A percentile compares a stretch with the other conserved stretches of the same genome.
These are phyloP conservation scores for Ophiocordyceps camponoti-leonardi DNA, from an alignment of 2,329 filamentous ascomycete genomes.

Conservation along the genomic window DNA sequence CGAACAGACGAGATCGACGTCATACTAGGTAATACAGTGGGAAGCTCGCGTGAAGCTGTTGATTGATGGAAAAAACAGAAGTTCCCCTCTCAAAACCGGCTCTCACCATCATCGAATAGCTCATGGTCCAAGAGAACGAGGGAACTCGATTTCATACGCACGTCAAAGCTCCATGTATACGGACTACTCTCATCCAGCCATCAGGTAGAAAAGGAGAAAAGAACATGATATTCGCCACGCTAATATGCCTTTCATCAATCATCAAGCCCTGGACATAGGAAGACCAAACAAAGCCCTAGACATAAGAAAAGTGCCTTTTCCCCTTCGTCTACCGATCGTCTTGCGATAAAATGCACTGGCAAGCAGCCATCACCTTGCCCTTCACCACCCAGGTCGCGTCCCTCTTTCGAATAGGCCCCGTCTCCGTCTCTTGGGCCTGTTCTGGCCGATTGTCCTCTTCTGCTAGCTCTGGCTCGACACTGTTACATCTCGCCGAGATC, in stretches of 20 bases:
- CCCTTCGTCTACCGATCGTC: neutral
- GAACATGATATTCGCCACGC: neutral
- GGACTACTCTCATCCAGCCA: too few relatives aligned
- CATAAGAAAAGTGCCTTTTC: neutral
- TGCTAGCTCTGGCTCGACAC: neutral
- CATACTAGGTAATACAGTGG: too few relatives aligned
- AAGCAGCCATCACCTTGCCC: neutral
- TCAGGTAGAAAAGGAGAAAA: neutral
- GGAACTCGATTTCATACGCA: too few relatives aligned
- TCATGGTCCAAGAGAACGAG: too few relatives aligned
- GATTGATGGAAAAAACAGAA: too few relatives aligned
- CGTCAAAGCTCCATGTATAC: too few relatives aligned
- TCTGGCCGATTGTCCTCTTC: neutral
- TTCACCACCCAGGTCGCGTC: neutral
- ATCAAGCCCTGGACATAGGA: neutral
- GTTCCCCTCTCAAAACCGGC: too few relatives aligned
- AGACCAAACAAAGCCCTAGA: neutral
- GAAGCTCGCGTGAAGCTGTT: too few relatives aligned
- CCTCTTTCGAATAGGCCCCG: neutral
- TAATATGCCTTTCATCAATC: neutral
- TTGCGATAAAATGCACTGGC: neutral
- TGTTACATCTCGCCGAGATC: neutral
- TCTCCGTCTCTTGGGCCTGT: neutral
- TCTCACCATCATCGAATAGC: too few relatives aligned
- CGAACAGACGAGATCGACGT: too few relatives aligned